A percentile compares a stretch with the other conserved stretches of the same genome.
These are phyloP conservation scores for Chloromonas sp. DNA, from an alignment of 163 green algal species.

Conservation along the genomic window DNA sequence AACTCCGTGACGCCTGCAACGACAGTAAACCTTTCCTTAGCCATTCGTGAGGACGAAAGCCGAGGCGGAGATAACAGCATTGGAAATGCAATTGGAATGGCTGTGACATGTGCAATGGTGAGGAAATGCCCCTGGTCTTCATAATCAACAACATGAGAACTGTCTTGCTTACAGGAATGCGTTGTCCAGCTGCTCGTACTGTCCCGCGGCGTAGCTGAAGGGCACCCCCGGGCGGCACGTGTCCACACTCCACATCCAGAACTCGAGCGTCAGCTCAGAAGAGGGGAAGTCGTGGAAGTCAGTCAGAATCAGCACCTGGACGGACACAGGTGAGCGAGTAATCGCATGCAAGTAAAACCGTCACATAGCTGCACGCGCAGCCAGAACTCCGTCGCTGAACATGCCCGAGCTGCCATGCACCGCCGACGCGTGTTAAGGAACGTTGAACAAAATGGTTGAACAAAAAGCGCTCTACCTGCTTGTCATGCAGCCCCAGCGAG, in stretches of 20 bases:
- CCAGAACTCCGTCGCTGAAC: neutral
- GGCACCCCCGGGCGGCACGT: conserved; percentile 67
- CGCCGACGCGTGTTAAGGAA: neutral
- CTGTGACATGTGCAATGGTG: too few relatives aligned
- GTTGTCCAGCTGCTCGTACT: conserved; percentile 70
- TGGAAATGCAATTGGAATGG: too few relatives aligned
- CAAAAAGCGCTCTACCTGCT: conserved; percentile 42
- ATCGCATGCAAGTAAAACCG: neutral
- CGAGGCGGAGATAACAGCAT: too few relatives aligned
- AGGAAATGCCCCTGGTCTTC: too few relatives aligned
- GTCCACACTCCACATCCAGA: conserved; percentile 83
- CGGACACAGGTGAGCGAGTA: neutral
- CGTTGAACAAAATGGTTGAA: neutral
- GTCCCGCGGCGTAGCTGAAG: conserved; percentile 71
- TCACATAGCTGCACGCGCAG: neutral
- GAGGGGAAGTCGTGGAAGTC: conserved; percentile 72
- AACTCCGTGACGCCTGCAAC: too few relatives aligned
- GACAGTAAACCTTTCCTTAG: too few relatives aligned
- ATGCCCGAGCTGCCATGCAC: neutral
- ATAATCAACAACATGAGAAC: too few relatives aligned
- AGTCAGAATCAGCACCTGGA: conserved; percentile 63
- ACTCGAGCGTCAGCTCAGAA: conserved; percentile 76
- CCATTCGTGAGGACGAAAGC: too few relatives aligned
- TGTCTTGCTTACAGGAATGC: conserved; percentile 46
- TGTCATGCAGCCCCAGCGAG: conserved; percentile 66